Evolutionary conservation across 2,329 filamentous ascomycete species (phyloP).

Genomic region (Epichloe hybrida): DNA sequence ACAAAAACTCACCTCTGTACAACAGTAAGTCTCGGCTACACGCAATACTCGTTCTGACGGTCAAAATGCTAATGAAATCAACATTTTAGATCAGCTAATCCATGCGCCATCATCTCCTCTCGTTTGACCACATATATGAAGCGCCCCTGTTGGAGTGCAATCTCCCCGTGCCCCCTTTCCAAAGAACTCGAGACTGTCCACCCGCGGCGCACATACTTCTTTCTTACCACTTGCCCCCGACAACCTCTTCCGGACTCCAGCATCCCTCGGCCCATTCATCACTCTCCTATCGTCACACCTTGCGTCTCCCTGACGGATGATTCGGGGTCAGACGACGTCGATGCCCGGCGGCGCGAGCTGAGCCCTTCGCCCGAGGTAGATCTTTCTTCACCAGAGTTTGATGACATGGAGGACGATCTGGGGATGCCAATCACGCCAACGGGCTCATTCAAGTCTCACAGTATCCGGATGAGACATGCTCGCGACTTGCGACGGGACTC

Average conservation of each 20-base stretch:
- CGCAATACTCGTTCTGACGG: neutral
- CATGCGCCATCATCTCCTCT: slow-evolving; percentile 87
- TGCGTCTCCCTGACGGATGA: slow-evolving; percentile 53
- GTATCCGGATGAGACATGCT: slow-evolving; percentile 22
- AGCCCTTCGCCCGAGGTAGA: slow-evolving; percentile 92
- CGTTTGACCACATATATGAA: slow-evolving; percentile 82
- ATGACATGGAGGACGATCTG: slow-evolving; percentile 52
- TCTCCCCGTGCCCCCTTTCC: slow-evolving; percentile 71
- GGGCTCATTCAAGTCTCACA: slow-evolving; percentile 44
- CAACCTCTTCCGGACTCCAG: slow-evolving; percentile 55
- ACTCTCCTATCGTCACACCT: slow-evolving; percentile 57
- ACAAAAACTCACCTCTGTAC: slow-evolving; percentile 65
- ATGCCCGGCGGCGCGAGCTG: slow-evolving; percentile 54
- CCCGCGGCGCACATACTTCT: slow-evolving; percentile 92
- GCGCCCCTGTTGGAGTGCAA: slow-evolving; percentile 65
- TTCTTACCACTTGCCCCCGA: slow-evolving; percentile 75
- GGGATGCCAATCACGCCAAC: slow-evolving; percentile 48
- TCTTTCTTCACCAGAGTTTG: slow-evolving; percentile 74
- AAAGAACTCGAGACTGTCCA: slow-evolving; percentile 90
- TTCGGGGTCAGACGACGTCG: slow-evolving; percentile 53
- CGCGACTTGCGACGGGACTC: slow-evolving; percentile 53
- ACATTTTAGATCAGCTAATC: slow-evolving; percentile 70
- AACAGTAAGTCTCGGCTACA: slow-evolving; percentile 62
- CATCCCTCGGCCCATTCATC: slow-evolving; percentile 15
- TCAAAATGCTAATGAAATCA: neutral